Percentiles rank a stretch among this genome's conserved stretches.
Conservation (phyloP, 192 early-diverging fungal genomes). For the Umbelopsis ramanniana region DNA sequence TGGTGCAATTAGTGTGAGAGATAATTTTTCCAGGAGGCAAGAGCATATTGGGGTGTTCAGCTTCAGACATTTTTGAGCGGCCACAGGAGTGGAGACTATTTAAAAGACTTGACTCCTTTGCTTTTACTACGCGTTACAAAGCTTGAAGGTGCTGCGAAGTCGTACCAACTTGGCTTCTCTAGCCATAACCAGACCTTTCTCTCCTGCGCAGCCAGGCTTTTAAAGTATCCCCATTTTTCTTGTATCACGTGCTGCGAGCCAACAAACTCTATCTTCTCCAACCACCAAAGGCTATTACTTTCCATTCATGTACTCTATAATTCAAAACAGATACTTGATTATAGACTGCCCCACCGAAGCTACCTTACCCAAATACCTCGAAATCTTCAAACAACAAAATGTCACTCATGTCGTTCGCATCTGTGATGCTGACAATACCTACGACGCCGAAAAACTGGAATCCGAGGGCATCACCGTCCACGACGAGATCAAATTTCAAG, state of each 20-base stretch:
- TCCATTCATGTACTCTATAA: conserved; percentile 15
- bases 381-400: conserved; percentile 48
- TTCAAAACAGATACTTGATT: conserved; percentile 58
- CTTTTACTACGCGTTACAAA: conserved; percentile 18
- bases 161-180: not conserved
- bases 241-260: not conserved
- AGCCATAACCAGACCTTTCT: not conserved
- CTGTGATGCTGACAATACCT: conserved; percentile 65
- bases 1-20: not conserved
- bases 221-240: not conserved
- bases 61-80: conserved; percentile 8
- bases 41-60: not conserved
- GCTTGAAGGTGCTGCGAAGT: conserved; percentile 14
- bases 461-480: conserved; percentile 61
- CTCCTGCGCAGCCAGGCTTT: not conserved
- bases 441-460: conserved; percentile 53
- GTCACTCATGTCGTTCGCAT: conserved; percentile 75
- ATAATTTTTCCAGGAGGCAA: conserved; percentile 18
- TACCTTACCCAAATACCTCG: conserved; percentile 60
- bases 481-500: conserved; percentile 71
- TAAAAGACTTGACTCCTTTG: not conserved
- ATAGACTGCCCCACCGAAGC: conserved; percentile 72
- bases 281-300: not conserved
- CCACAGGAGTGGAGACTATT: conserved; percentile 10
- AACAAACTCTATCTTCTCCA: too few species aligned